Evolutionary conservation across 2,329 filamentous ascomycete species (phyloP).

Genomic region (Massarina eburnea): DNA sequence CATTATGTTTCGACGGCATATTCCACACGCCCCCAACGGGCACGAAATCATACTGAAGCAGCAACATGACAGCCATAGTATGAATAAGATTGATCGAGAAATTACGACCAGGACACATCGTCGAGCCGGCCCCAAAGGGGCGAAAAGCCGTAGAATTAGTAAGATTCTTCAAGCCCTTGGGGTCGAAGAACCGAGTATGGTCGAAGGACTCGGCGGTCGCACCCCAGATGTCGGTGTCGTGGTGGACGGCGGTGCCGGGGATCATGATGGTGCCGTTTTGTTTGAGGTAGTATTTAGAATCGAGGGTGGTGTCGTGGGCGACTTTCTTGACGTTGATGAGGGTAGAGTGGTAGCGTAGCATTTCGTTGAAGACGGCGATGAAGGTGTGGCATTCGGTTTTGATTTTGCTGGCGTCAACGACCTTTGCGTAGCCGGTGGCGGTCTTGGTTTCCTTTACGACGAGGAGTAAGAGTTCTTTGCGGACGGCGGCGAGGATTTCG

Average conservation of each 20-base stretch:
- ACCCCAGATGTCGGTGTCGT: slow-evolving; percentile 38
- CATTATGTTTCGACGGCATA: slow-evolving; percentile 23
- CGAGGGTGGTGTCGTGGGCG: slow-evolving; percentile 38
- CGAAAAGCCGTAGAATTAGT: slow-evolving; percentile 32
- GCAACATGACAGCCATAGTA: slow-evolving; percentile 33
- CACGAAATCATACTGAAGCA: slow-evolving; percentile 36
- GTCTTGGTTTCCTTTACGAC: slow-evolving; percentile 2
- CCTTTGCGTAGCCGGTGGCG: slow-evolving; percentile 3
- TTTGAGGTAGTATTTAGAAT: slow-evolving; percentile 38
- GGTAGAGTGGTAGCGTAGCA: slow-evolving; percentile 43
- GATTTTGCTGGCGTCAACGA: slow-evolving; percentile 36
- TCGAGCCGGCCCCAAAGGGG: slow-evolving; percentile 38
- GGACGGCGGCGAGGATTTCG: slow-evolving; percentile 27
- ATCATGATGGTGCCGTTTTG: slow-evolving; percentile 41
- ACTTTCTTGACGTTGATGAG: slow-evolving; percentile 43
- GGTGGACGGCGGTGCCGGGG: slow-evolving; percentile 37
- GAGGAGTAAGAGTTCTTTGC: slow-evolving; percentile 30
- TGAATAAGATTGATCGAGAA: slow-evolving; percentile 42
- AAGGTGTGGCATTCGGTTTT: slow-evolving; percentile 44
- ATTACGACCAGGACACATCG: slow-evolving; percentile 43
- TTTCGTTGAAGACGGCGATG: slow-evolving; percentile 47
- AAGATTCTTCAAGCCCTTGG: slow-evolving; percentile 13
- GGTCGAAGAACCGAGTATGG: slow-evolving; percentile 32
- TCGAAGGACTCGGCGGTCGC: slow-evolving; percentile 33
- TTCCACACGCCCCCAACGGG: slow-evolving; percentile 23